Evolutionary conservation across 352 stramenopile genomes (phyloP).

Genomic region (Globisporangium cederbergense): DNA sequence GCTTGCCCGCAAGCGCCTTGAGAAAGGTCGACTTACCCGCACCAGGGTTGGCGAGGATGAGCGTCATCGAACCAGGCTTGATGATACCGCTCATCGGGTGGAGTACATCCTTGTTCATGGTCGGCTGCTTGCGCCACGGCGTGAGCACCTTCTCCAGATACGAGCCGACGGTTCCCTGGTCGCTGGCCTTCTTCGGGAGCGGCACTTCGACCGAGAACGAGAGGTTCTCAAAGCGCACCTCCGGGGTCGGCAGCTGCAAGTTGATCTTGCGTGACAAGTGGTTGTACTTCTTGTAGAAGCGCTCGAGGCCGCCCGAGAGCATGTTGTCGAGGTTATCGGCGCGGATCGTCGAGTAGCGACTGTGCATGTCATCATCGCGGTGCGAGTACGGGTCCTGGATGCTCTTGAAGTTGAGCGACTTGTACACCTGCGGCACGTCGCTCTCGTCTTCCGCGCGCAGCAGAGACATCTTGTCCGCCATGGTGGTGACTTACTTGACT

Average conservation of each 20-base stretch:
- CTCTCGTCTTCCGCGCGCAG: constrained; percentile 33
- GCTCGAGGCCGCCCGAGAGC: constrained; percentile 64
- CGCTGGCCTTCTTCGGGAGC: constrained; percentile 26
- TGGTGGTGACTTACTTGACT: constrained; percentile 13
- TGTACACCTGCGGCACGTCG: constrained; percentile 59
- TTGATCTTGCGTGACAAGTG: constrained; percentile 70
- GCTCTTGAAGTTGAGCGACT: constrained; percentile 67
- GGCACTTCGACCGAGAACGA: constrained; percentile 63
- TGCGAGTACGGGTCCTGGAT: constrained; percentile 74
- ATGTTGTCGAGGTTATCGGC: constrained; percentile 68
- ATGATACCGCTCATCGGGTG: constrained; percentile 74
- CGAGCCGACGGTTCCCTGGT: constrained; percentile 50
- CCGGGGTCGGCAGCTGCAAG: constrained; percentile 47
- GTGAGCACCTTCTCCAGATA: constrained; percentile 40
- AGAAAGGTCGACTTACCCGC: constrained; percentile 79
- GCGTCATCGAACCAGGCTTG: constrained; percentile 39
- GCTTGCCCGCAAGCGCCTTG: constrained; percentile 64
- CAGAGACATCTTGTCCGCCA: constrained; percentile 29
- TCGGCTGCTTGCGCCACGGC: constrained; percentile 43
- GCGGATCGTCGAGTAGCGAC: constrained; percentile 53
- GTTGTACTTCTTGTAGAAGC: constrained; percentile 84
- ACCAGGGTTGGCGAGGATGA: constrained; percentile 69
- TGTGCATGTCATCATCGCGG: constrained; percentile 40
- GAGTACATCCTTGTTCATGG: constrained; percentile 39
- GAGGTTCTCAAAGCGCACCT: constrained; percentile 78